A percentile compares a stretch with the other conserved stretches of the same genome.
phyloP scores from a whole-genome alignment of 805 yeast genomes.

The Cyberlindnera meyerae region DNA sequence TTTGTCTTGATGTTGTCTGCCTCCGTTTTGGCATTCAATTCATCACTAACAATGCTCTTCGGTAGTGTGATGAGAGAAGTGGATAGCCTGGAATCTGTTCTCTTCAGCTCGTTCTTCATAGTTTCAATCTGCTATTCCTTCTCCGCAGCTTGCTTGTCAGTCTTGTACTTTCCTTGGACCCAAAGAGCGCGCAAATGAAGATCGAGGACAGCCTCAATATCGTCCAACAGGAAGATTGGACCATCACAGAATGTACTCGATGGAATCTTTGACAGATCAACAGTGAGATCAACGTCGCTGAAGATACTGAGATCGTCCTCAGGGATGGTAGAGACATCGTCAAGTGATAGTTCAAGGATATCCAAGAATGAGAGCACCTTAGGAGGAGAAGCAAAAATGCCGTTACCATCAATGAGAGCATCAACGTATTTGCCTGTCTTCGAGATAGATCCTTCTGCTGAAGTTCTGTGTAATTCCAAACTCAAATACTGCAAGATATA shows the following conservation, averaged over 20 bases:
- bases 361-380: conserved; percentile 68
- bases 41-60: conserved; percentile 20
- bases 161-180: conserved; percentile 19
- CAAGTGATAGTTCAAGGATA: conserved; percentile 54
- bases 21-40: conserved; percentile 22
- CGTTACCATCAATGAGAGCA: conserved; percentile 45
- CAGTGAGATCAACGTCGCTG: conserved; percentile 32
- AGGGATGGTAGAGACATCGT: conserved; percentile 32
- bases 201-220: conserved; percentile 34
- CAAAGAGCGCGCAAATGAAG: conserved; percentile 23
- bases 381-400: conserved; percentile 55
- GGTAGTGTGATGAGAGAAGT: conserved; percentile 15
- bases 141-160: conserved; percentile 18
- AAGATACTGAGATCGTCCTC: conserved; percentile 10
- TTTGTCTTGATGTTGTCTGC: conserved; percentile 27
- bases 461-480: conserved; percentile 62
- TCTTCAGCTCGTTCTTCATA: conserved; percentile 15
- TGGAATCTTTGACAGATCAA: conserved; percentile 38
- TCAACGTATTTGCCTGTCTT: conserved; percentile 49
- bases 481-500: conserved; percentile 60
- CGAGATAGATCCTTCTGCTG: conserved; percentile 41
- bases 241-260: conserved; percentile 25
- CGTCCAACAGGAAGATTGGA: conserved; percentile 38
- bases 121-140: conserved; percentile 14
- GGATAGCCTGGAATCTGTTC: conserved; percentile 10